Evolutionary conservation across 2,329 filamentous ascomycete genomes (phyloP).

Genomic region (Fusarium subglutinans): DNA sequence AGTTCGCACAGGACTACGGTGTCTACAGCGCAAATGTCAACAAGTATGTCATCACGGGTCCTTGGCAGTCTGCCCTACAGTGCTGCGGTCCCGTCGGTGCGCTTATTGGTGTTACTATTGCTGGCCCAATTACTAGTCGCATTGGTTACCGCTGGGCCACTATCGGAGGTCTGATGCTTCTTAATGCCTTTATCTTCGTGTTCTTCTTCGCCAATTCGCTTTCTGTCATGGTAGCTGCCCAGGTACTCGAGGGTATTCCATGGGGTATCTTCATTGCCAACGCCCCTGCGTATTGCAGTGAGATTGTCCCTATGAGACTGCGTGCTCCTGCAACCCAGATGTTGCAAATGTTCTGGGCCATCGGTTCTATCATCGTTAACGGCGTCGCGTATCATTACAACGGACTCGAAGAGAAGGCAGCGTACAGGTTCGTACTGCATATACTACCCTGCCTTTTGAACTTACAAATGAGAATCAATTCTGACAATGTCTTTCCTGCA

Average conservation of each 20-base stretch:
- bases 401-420: background rate
- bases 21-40: conserved; percentile 28
- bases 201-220: conserved; percentile 63
- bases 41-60: conserved; percentile 47
- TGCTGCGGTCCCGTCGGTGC: conserved; percentile 48
- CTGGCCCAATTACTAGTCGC: conserved; percentile 50
- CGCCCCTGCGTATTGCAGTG: conserved; percentile 67
- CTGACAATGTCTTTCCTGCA: conserved; percentile 13
- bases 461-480: conserved; percentile 31
- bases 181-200: conserved; percentile 54
- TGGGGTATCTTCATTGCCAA: conserved; percentile 73
- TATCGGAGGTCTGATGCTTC: conserved; percentile 48
- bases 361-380: conserved; percentile 67
- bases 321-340: conserved; percentile 67
- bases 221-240: conserved; percentile 56
- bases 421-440: conserved; percentile 26
- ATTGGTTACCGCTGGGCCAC: conserved; percentile 52
- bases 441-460: conserved; percentile 1
- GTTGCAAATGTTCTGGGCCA: conserved; percentile 72
- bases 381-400: conserved; percentile 64
- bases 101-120: conserved; percentile 49
- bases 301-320: conserved; percentile 66
- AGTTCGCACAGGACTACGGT: conserved; percentile 52
- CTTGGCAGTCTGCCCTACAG: conserved; percentile 53
- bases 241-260: conserved; percentile 67